Base-by-base conservation (phyloP, 2,329 filamentous ascomycete genomes). In the Penicillium psychrosexuale region DNA sequence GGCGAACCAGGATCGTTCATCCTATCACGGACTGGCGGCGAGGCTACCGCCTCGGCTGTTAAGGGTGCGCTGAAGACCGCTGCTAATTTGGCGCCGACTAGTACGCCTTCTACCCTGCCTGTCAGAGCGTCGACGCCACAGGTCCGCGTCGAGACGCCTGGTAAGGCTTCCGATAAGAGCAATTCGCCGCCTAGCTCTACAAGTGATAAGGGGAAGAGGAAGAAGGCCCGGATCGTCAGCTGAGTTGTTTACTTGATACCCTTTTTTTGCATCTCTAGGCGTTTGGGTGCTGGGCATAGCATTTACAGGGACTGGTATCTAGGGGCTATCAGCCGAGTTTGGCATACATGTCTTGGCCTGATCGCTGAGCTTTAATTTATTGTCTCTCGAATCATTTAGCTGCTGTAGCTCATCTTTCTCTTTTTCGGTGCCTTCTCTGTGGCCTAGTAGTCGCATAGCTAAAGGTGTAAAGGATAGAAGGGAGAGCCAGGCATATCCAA, bases 1-100 rank as follows among this genome's bases (percentile, higher is more conserved):
- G 84, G 84, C 45, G 84, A 87, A 65, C 84, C 85, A 0, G 84
- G 84, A 30, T 79, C 78, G 5, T 86, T 87, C 61, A 80, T 83
- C 51, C 78, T 86, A 59, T 77, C 78, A 7, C 76, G 74, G 49
- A 61, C 64, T 6, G 71, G 66, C 17, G 56, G 53, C 8, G 75
- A 76, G 38, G 50, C 59, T 15, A 64, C 66, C 33, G 61, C 65
- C 50, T n/a, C 30, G 44, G 51, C 56, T 33, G 45, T 42, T 5
- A 70, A 70, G 31, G 59, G 59, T n/a, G 53, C 58, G 27, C 51
- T 61, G 19, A 63, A 63, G 27, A 11, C 34, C 0, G 38, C 46
- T 19, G 39, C 53, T 9, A 52, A 39, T 39, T 36, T 40, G 30
- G 27, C 54, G 15, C 28, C 49, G 8, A 42, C 31, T 17, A 47